phyloP scores from a whole-genome alignment of 2,329 filamentous ascomycete species.

The Chlorencoelia australis region DNA sequence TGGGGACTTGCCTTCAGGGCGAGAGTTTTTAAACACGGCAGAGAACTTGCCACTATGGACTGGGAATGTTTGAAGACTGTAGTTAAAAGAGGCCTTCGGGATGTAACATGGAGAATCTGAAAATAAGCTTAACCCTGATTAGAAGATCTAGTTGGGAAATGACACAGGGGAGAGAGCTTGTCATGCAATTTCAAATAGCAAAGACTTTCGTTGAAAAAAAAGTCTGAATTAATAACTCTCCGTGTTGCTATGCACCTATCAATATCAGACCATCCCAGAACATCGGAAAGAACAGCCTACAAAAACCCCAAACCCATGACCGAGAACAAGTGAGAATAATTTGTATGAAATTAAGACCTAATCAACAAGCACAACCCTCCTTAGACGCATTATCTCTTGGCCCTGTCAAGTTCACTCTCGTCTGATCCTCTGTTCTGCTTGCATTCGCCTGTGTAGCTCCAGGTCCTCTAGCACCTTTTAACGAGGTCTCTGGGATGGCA shows the following conservation, averaged over 20 bases:
- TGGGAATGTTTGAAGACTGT: too few species aligned
- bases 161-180: too few species aligned
- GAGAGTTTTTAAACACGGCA: too few species aligned
- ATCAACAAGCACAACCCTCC: slow-evolving; percentile 81
- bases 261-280: slow-evolving; percentile 14
- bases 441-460: slow-evolving; percentile 45
- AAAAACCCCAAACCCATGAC: slow-evolving; percentile 14
- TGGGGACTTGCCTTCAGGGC: too few species aligned
- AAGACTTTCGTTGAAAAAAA: too few species aligned
- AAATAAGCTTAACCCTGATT: too few species aligned
- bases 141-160: too few species aligned
- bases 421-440: slow-evolving; percentile 54
- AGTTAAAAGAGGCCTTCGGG: too few species aligned
- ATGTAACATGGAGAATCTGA: too few species aligned
- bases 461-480: slow-evolving; percentile 77
- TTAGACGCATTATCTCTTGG: slow-evolving; percentile 67
- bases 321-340: slow-evolving; percentile 9
- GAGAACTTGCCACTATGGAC: too few species aligned
- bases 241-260: slow-evolving; percentile 13
- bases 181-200: too few species aligned
- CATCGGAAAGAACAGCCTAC: slow-evolving; percentile 16
- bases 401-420: slow-evolving; percentile 72
- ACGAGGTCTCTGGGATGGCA: slow-evolving; percentile 89
- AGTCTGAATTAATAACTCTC: too few species aligned
- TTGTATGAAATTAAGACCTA: slow-evolving; percentile 8